Base-by-base conservation (phyloP, 2,329 filamentous ascomycete genomes). In the Knufia fluminis region DNA sequence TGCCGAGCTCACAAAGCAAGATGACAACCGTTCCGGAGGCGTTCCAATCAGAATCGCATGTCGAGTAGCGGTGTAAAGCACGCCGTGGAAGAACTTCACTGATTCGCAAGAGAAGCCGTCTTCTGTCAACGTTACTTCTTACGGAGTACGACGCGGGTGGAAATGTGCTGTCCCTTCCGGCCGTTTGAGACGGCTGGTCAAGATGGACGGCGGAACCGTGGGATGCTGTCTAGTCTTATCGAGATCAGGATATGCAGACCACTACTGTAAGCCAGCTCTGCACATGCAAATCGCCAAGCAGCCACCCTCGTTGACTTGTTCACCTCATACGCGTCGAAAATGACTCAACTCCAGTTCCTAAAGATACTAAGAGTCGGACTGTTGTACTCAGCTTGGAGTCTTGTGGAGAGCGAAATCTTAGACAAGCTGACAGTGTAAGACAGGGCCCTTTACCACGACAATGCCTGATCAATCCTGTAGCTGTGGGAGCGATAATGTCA, bases 1-100 rank as follows among this genome's bases (percentile, higher is more conserved):
- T 14, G 7, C 28, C 28, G 14, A 14, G 28, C 28, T 31, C 28
- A 31, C 28, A 31, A 31, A 31, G 28, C 28, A 7, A 31, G 16
- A 7, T 28, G 26, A 7, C 33, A 14, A 36, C 33, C 6, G 6
- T 28, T 7, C 33, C 33, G 4, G n/a, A 36, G 10, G 6, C 33
- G 33, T 43, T 43, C 40, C 40, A 43, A 43, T 43, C 40, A 26
- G 10, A n/a, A 24, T 10, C 24, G 14, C 9, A 16, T 26, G 3
- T 28, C 40, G 28, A 43, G 22, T 43, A 20, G 40, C 40, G 40
- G 40, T 43, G 40, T 43, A 43, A 19, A 43, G 14, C 22, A 26
- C 40, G 24, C 22, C 7, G 22, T 43, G 20, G n/a, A 9, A 8
- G n/a, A 22, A 28, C 22, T 26, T 6, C 23, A 16, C 22, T 43